Percentiles rank a stretch among this genome's conserved stretches.
Conservation (phyloP, 2,329 filamentous ascomycete genomes). For the Clonostachys chloroleuca region DNA sequence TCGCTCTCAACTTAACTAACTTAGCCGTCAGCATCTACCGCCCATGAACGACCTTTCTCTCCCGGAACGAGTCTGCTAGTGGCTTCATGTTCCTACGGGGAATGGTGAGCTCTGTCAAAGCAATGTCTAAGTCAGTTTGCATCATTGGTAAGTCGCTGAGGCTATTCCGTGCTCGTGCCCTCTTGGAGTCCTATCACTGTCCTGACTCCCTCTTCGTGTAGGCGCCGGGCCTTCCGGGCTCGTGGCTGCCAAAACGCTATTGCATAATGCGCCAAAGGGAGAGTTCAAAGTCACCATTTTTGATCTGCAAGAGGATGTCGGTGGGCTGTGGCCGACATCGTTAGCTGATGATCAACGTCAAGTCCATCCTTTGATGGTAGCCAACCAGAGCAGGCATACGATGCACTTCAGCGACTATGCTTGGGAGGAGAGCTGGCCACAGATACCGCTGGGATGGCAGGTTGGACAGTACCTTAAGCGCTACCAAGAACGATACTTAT, state of each 20-base stretch:
- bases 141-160: conserved; percentile 24
- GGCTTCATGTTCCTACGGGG: neutral
- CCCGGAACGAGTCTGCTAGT: too few relatives aligned
- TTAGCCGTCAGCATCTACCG: too few relatives aligned
- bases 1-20: too few relatives aligned
- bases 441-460: conserved; percentile 74
- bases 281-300: conserved; percentile 67
- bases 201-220: conserved; percentile 18
- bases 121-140: conserved; percentile 33
- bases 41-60: too few relatives aligned
- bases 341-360: conserved; percentile 43
- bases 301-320: conserved; percentile 61
- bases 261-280: conserved; percentile 49
- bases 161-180: neutral
- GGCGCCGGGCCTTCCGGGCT: conserved; percentile 67
- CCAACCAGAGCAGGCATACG: conserved; percentile 75
- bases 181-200: neutral
- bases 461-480: conserved; percentile 67
- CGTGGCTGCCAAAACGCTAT: conserved; percentile 67
- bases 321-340: conserved; percentile 70
- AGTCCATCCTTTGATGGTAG: conserved; percentile 63
- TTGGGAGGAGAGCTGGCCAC: conserved; percentile 57
- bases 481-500: conserved; percentile 58
- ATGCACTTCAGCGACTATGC: conserved; percentile 69
- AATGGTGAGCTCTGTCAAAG: neutral